Conservation (phyloP, 345 rosid species). For the Salix brachista region DNA sequence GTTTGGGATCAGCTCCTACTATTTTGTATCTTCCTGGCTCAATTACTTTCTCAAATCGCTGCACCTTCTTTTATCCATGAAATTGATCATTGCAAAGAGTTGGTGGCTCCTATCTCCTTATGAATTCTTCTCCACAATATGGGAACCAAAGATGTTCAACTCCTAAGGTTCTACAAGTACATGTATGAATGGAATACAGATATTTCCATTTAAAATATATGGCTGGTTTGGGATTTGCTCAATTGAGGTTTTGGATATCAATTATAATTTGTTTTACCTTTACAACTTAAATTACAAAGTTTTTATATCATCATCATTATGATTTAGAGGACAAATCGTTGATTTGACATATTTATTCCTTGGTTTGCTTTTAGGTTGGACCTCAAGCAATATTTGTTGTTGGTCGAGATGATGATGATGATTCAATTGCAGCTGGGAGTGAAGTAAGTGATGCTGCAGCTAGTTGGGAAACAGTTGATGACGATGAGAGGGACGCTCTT, state of each 20-base stretch:
- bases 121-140: not conserved
- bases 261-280: not conserved
- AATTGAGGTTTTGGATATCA: not conserved
- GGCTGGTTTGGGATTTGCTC: not conserved
- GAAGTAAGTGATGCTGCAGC: slow-evolving; percentile 85
- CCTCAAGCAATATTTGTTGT: slow-evolving; percentile 97
- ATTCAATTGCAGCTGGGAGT: slow-evolving; percentile 78
- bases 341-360: slow-evolving; percentile 16
- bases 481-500: slow-evolving; percentile 57
- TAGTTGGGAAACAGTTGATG: slow-evolving; percentile 95
- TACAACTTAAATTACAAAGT: not conserved
- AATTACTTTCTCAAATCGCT: not conserved
- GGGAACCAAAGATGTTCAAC: not conserved
- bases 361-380: slow-evolving; percentile 65
- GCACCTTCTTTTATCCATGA: not conserved
- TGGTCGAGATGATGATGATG: slow-evolving; percentile 90
- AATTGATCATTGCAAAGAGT: not conserved
- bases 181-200: not conserved
- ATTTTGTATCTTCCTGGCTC: not conserved
- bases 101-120: not conserved
- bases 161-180: not conserved
- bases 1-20: not conserved
- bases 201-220: not conserved
- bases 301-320: slow-evolving; percentile 1
- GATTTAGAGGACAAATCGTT: slow-evolving; percentile 10